Evolutionary conservation across 176 grass and related monocot genomes (phyloP).

Genomic region (Tuctoria greenei): DNA sequence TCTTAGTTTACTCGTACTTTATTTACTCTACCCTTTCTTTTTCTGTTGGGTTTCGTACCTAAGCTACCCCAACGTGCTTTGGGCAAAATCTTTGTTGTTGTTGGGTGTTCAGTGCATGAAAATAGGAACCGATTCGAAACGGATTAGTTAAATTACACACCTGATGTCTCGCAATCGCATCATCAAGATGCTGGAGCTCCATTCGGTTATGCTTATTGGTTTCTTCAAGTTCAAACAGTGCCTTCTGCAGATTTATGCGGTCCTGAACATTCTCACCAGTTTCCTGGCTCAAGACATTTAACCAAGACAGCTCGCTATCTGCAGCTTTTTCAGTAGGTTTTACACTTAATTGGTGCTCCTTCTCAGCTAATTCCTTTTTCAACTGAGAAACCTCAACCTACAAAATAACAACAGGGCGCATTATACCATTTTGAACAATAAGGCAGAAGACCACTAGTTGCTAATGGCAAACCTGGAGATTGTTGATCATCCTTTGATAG

Average conservation of each 20-base stretch:
- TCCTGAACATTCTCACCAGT: constrained; percentile 97
- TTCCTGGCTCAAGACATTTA: constrained; percentile 94
- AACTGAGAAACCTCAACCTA: constrained; percentile 85
- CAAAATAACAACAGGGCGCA: constrained; percentile 31
- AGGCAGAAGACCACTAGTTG: constrained; percentile 5
- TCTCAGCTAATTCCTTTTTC: constrained; percentile 87
- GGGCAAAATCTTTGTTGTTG: too few relatives aligned
- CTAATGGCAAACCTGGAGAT: constrained; percentile 71
- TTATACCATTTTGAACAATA: constrained; percentile 11
- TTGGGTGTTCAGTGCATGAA: background rate
- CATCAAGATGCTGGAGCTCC: constrained; percentile 92
- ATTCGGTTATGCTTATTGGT: constrained; percentile 85
- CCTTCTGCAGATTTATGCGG: constrained; percentile 97
- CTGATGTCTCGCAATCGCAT: constrained; percentile 75
- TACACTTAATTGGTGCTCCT: constrained; percentile 84
- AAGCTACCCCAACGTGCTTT: too few relatives aligned
- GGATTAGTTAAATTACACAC: constrained; percentile 42
- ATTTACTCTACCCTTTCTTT: too few relatives aligned
- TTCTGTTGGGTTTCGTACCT: too few relatives aligned
- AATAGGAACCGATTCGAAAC: constrained; percentile 1
- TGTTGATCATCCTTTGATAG: constrained; percentile 89
- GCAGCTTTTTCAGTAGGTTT: constrained; percentile 82
- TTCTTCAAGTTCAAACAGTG: constrained; percentile 97
- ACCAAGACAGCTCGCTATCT: constrained; percentile 80
- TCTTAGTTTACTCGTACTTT: too few relatives aligned